phyloP scores from a whole-genome alignment of 345 rosid species.

The Eucalyptus polybractea region DNA sequence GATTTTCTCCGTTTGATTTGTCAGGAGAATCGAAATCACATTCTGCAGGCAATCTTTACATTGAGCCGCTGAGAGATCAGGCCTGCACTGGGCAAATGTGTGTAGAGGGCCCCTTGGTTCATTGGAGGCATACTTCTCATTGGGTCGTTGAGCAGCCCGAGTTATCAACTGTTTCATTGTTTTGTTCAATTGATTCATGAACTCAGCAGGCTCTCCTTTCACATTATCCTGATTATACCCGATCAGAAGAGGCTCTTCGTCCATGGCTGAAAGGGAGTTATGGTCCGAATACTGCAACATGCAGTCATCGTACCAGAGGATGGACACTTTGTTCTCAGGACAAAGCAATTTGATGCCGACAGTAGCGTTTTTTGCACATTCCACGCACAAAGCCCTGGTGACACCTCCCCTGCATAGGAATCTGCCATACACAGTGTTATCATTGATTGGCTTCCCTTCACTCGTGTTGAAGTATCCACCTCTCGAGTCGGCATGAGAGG shows the following conservation, averaged over 20 bases:
- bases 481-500: neutral
- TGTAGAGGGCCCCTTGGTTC: neutral
- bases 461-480: neutral
- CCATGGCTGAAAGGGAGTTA: conserved; percentile 2
- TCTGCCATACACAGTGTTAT: neutral
- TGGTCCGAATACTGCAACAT: conserved; percentile 21
- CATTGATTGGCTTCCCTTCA: neutral
- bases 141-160: neutral
- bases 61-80: neutral
- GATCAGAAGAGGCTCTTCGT: neutral
- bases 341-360: neutral
- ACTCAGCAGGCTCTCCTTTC: neutral
- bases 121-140: neutral
- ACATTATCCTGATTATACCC: neutral
- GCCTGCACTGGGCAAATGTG: conserved; percentile 10
- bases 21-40: no score
- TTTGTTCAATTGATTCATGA: neutral
- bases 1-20: no score
- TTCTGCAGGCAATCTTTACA: neutral
- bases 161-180: neutral
- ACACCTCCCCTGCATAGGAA: neutral
- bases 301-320: conserved; percentile 29
- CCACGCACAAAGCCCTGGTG: neutral
- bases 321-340: no score
- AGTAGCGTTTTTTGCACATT: neutral